Base-by-base conservation (phyloP, 2,329 filamentous ascomycete species). In the Phyllosticta capitalensis region DNA sequence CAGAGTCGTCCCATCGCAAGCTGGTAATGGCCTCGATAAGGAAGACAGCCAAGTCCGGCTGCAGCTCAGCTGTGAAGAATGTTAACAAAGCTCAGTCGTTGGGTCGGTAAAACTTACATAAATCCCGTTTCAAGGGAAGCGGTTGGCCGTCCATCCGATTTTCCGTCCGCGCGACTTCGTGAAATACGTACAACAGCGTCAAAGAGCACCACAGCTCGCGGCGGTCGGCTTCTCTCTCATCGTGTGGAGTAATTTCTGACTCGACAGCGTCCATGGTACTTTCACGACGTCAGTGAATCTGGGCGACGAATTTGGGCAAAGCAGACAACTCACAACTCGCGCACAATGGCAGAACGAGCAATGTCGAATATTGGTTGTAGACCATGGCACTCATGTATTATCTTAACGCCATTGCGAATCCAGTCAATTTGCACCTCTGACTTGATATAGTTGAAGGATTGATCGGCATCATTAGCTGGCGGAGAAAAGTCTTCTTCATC, bases 11-110 rank as follows among this genome's bases (percentile, higher is more conserved):
- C 82, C 83, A 75, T 81, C 88, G 69, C 45, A 81, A 61, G 54
- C 73, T 74, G 7, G 74, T 73, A 28, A 80, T 73, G n/a, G 78
- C 65, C 38, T 86, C 83, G 28, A 92, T 82, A 71, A 95, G 80
- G 60, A 87, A 86, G 54, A 88, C 81, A 19, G 92, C 79, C 54
- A 95, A 73, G 58, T 82, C 82, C 0, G 90, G 89, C 22, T 84
- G 78, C 55, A 90, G 72, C 12, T 58, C 49, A 9, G 76, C 76
- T 54, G 54, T 24, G 51, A 33, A 30, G 17, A 28, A 19, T 38
- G 17, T 59, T 9, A 59, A 19, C 21, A 5, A 51, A 30, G 6
- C 19, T 6, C 9, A 6, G 26, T 14, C 21, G n/a, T 22, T 30
- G 7, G 3, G 2, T 26, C 26, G 12, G 48, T 17, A 20, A 26